Evolutionary conservation across 257 asterid genomes (phyloP).

Genomic region (Gardenia jasminoides): DNA sequence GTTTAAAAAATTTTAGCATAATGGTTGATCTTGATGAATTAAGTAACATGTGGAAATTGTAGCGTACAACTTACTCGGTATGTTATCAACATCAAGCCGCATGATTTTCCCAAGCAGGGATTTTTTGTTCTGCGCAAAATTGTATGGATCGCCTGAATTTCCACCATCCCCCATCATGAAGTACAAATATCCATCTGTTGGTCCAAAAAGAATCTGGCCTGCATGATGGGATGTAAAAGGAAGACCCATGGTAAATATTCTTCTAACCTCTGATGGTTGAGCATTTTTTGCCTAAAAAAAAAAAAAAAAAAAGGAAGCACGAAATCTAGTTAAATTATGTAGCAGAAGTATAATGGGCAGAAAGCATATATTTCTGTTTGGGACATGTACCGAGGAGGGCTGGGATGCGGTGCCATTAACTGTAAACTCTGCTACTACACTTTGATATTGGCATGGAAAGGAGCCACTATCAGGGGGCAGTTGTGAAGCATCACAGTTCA

Average conservation of each 20-base stretch:
- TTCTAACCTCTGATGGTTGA: constrained; percentile 63
- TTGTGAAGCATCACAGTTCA: constrained; percentile 41
- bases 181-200: constrained; percentile 81
- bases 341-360: not conserved
- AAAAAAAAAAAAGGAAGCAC: constrained; percentile 6
- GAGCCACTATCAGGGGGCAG: constrained; percentile 57
- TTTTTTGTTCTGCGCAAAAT: constrained; percentile 88
- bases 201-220: constrained; percentile 94
- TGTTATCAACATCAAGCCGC: constrained; percentile 78
- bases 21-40: not conserved
- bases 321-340: not conserved
- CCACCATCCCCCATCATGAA: constrained; percentile 99
- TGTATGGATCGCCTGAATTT: constrained; percentile 61
- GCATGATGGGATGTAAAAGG: constrained; percentile 75
- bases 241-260: constrained; percentile 94
- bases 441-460: constrained; percentile 73
- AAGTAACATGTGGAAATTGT: not conserved
- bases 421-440: constrained; percentile 75
- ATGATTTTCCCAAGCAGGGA: constrained; percentile 92
- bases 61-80: constrained; percentile 62
- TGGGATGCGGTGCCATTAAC: constrained; percentile 54
- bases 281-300: constrained; percentile 60
- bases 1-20: too few relatives aligned
- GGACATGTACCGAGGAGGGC: constrained; percentile 52
- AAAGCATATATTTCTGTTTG: not conserved